phyloP scores from a whole-genome alignment of 306 rosid species.

The Rosa rugosa region DNA sequence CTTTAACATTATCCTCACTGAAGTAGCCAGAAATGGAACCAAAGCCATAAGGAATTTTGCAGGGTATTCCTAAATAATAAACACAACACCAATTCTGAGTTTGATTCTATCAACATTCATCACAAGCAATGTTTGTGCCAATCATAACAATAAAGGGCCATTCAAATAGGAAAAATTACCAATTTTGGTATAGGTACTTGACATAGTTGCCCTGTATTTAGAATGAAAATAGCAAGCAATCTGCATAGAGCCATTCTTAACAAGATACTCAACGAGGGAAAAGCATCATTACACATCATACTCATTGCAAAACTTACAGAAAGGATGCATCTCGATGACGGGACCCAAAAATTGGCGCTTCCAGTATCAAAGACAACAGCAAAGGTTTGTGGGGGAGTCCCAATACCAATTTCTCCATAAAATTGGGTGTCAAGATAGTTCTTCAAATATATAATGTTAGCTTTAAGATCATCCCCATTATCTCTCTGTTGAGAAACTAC shows the following conservation, averaged over 20 bases:
- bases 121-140: not conserved
- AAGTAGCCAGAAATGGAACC: conserved; percentile 53
- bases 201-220: conserved; percentile 52
- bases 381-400: conserved; percentile 66
- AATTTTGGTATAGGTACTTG: conserved; percentile 44
- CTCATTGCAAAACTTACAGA: conserved; percentile 46
- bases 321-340: conserved; percentile 65
- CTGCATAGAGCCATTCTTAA: conserved; percentile 45
- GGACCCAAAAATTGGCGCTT: conserved; percentile 79
- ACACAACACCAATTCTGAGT: conserved; percentile 14
- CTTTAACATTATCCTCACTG: conserved; percentile 37
- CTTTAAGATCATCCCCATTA: not conserved
- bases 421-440: conserved; percentile 66
- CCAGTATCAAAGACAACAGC: conserved; percentile 79
- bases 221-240: conserved; percentile 69
- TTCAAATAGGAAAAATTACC: conserved; percentile 27
- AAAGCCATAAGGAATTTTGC: conserved; percentile 48
- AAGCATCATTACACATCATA: conserved; percentile 7
- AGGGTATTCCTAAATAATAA: conserved; percentile 37
- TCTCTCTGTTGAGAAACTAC: conserved; percentile 6
- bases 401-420: conserved; percentile 75
- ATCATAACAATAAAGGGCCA: not conserved
- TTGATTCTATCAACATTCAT: not conserved
- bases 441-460: conserved; percentile 47
- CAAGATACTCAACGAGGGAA: conserved; percentile 12